A percentile compares a stretch with the other conserved stretches of the same genome.
Conservation (phyloP, 2,329 filamentous ascomycete species). For the Cladophialophora immunda region DNA sequence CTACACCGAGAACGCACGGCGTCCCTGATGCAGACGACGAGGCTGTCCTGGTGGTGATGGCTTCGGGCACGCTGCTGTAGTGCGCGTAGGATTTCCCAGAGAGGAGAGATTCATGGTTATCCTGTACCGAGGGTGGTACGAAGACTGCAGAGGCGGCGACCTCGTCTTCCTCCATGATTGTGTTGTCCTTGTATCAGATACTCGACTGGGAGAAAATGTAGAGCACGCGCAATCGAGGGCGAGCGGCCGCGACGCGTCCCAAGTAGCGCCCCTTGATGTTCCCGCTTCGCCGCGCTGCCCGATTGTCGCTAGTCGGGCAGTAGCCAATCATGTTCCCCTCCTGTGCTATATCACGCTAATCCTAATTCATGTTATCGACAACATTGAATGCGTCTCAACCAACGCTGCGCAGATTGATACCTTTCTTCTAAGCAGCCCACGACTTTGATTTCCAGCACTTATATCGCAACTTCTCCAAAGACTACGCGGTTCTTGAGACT, state of each 20-base stretch:
- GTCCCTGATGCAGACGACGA: constrained; percentile 47
- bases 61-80: constrained; percentile 72
- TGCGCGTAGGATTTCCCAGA: constrained; percentile 74
- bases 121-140: constrained; percentile 74
- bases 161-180: constrained; percentile 47
- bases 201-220: background rate
- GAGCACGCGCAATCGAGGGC: background rate
- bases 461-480: background rate
- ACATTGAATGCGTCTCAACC: background rate
- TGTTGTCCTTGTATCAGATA: background rate
- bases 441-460: background rate
- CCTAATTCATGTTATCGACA: constrained; percentile 15
- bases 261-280: background rate
- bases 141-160: constrained; percentile 54
- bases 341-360: background rate
- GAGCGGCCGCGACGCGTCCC: background rate
- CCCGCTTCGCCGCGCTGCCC: background rate
- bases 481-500: background rate
- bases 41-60: constrained; percentile 55
- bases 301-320: background rate
- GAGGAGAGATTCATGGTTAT: constrained; percentile 59
- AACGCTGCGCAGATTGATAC: background rate
- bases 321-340: background rate
- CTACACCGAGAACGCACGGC: constrained; percentile 83
- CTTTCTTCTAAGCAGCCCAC: background rate